Conservation (phyloP, 225 moss, liverwort and hornwort species). For the Straminergon stramineum region DNA sequence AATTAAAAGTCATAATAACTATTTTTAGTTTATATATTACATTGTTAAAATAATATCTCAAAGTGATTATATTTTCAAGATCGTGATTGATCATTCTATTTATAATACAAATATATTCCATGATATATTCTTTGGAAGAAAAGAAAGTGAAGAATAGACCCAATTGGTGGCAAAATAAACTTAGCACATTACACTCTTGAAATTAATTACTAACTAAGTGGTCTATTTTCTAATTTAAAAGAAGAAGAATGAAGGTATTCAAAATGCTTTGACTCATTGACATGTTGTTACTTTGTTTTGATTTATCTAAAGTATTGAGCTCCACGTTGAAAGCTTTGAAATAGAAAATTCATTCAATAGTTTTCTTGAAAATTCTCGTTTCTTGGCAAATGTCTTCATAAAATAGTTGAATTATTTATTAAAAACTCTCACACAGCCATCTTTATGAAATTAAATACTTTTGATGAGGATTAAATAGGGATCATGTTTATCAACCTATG, state of each 20-base stretch:
- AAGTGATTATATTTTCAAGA: background rate
- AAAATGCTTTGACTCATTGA: background rate
- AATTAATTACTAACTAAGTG: background rate
- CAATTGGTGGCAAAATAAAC: background rate
- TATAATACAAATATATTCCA: background rate
- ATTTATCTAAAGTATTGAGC: background rate
- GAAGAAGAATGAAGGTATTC: background rate
- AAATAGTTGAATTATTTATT: background rate
- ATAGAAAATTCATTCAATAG: background rate
- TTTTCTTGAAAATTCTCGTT: background rate
- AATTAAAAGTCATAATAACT: background rate
- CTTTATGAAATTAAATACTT: background rate
- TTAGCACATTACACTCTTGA: background rate
- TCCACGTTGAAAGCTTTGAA: background rate
- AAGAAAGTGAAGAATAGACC: background rate
- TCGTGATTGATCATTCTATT: background rate
- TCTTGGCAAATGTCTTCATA: background rate
- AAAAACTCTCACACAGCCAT: background rate
- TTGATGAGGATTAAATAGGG: background rate
- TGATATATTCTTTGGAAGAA: background rate
- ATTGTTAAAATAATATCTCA: background rate
- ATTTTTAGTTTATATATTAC: background rate
- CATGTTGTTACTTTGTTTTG: background rate
- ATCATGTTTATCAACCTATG: background rate
- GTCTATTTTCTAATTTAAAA: background rate